Percentiles rank a stretch among this genome's conserved stretches.
These are phyloP conservation scores for Marvania coccoides DNA, from an alignment of 139 green algal genomes.

Conservation along the genomic window DNA sequence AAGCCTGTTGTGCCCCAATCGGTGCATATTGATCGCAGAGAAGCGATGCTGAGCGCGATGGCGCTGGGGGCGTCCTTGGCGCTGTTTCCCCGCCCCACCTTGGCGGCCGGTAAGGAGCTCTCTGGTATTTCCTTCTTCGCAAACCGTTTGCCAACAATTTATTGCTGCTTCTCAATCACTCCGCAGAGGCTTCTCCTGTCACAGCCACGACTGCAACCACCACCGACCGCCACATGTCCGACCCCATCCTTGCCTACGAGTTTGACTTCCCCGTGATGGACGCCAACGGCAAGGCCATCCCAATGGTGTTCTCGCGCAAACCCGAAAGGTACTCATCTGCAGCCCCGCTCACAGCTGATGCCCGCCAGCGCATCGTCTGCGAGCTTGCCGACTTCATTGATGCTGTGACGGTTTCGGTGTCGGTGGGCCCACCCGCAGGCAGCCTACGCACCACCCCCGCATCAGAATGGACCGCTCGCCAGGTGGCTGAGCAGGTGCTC, in stretches of 20 bases:
- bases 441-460: constrained; percentile 29
- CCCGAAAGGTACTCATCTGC: constrained; percentile 72
- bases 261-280: constrained; percentile 64
- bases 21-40: too few species aligned
- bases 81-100: too few species aligned
- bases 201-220: too few species aligned
- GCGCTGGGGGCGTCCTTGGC: too few species aligned
- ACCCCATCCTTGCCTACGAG: constrained; percentile 67
- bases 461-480: constrained; percentile 49
- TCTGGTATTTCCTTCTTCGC: too few species aligned
- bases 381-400: constrained; percentile 46
- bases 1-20: too few species aligned
- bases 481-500: constrained; percentile 71
- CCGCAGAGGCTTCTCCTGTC: too few species aligned
- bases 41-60: too few species aligned
- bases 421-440: constrained; percentile 32
- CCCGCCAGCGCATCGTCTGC: constrained; percentile 72
- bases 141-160: too few species aligned
- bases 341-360: constrained; percentile 65
- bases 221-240: constrained; percentile 19
- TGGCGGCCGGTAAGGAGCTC: too few species aligned
- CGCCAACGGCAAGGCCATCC: constrained; percentile 28
- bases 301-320: constrained; percentile 40
- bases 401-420: constrained; percentile 32
- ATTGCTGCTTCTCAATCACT: too few species aligned